Conservation (phyloP, 768 basidiomycete species). For the Udeniomyces megalosporus region DNA sequence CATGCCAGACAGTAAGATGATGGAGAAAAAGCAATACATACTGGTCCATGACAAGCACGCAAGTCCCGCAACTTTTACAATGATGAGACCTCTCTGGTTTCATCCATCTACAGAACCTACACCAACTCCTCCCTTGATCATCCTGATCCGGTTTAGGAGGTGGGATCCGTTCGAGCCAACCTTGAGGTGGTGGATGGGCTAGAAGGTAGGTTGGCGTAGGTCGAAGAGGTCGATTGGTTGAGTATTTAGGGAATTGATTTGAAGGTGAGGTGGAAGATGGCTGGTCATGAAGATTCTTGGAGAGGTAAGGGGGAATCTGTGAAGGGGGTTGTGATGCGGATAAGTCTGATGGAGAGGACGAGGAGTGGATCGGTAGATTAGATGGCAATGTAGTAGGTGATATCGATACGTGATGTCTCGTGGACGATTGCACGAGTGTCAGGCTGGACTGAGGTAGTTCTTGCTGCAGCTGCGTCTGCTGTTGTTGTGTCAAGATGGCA, state of each 20-base stretch:
- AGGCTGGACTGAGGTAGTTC: no score
- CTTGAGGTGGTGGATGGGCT: neutral
- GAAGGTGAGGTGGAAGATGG: no score
- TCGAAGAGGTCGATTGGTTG: neutral
- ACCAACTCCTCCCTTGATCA: constrained; percentile 6
- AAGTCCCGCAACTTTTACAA: constrained; percentile 1
- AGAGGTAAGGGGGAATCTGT: no score
- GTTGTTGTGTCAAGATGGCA: neutral
- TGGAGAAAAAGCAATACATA: no score
- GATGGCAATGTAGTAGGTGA: no score
- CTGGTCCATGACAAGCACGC: neutral
- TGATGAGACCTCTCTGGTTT: constrained; percentile 8
- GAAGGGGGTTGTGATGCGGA: no score
- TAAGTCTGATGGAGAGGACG: no score
- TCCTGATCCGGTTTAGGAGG: constrained; percentile 1
- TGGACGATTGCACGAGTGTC: no score
- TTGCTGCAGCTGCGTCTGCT: no score
- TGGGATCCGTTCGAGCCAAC: neutral
- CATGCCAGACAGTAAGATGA: neutral
- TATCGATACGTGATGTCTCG: no score
- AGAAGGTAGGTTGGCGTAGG: neutral
- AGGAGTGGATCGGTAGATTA: no score
- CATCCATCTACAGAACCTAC: neutral
- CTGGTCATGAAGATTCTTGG: no score
- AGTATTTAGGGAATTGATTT: neutral